phyloP scores from a whole-genome alignment of 78 protist species.

The slime mould (Dictyostelium discoideum) region DNA sequence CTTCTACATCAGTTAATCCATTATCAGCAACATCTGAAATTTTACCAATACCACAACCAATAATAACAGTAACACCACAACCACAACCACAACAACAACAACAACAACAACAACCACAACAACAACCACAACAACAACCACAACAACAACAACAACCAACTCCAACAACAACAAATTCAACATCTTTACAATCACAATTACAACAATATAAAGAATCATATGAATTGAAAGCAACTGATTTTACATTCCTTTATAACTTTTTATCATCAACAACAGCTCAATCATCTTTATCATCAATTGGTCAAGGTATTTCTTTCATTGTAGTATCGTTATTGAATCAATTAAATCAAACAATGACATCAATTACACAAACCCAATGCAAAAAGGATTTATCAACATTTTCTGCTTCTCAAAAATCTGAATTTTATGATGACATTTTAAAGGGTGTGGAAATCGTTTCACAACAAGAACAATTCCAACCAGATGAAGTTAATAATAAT shows the following conservation, averaged over 20 bases:
- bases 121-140: background rate
- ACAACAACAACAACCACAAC: background rate
- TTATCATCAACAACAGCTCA: constrained; percentile 42
- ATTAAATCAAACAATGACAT: background rate
- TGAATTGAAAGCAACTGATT: constrained; percentile 49
- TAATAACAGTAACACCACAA: background rate
- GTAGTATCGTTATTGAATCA: background rate
- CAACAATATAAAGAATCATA: background rate
- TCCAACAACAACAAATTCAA: background rate
- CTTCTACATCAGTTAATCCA: background rate
- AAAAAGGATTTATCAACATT: background rate
- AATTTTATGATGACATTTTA: background rate
- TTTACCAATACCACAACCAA: background rate
- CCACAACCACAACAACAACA: background rate
- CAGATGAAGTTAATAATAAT: background rate
- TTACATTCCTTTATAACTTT: constrained; percentile 58
- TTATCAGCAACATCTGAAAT: constrained; percentile 24
- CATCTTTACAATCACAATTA: background rate
- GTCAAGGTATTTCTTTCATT: constrained; percentile 60
- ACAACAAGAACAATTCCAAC: background rate
- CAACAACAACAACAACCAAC: background rate
- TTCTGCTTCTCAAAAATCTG: background rate
- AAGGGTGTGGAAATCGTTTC: constrained; percentile 17
- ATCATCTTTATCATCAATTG: constrained; percentile 40
- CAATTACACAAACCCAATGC: background rate